Conservation (phyloP, 441 rosid genomes). For the Biscutella auriculata region DNA sequence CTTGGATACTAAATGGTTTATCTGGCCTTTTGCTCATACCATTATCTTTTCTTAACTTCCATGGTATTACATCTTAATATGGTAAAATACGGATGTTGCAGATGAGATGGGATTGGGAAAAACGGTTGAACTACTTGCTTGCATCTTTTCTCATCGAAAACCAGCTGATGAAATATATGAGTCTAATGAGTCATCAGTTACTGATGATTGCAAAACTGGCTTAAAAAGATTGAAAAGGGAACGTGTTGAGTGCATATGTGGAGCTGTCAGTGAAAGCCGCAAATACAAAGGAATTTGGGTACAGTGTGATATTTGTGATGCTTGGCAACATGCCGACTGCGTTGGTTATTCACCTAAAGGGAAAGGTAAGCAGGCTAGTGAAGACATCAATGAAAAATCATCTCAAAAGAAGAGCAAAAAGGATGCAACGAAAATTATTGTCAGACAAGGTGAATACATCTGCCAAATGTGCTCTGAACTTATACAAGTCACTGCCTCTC, state of each 20-base stretch:
- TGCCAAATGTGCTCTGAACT: conserved; percentile 79
- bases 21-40: not conserved
- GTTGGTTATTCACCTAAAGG: conserved; percentile 85
- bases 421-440: conserved; percentile 33
- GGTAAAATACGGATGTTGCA: conserved; percentile 27
- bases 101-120: conserved; percentile 99
- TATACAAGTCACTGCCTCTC: conserved; percentile 60
- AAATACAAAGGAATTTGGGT: conserved; percentile 84
- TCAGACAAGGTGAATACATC: conserved; percentile 64
- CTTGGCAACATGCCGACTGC: conserved; percentile 99
- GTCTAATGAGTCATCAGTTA: conserved; percentile 20
- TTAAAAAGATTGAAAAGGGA: conserved; percentile 67
- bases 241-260: conserved; percentile 91
- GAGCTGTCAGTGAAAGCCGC: conserved; percentile 86
- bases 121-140: conserved; percentile 93
- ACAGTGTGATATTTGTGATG: conserved; percentile 92
- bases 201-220: conserved; percentile 30
- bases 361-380: conserved; percentile 32
- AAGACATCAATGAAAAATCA: conserved; percentile 6
- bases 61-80: conserved; percentile 2
- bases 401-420: conserved; percentile 40
- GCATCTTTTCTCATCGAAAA: conserved; percentile 65
- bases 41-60: not conserved
- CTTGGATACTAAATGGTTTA: not conserved
- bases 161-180: conserved; percentile 29